Evolutionary conservation across 768 basidiomycete genomes (phyloP).

Genomic region (Sporobolomyces roseus): DNA sequence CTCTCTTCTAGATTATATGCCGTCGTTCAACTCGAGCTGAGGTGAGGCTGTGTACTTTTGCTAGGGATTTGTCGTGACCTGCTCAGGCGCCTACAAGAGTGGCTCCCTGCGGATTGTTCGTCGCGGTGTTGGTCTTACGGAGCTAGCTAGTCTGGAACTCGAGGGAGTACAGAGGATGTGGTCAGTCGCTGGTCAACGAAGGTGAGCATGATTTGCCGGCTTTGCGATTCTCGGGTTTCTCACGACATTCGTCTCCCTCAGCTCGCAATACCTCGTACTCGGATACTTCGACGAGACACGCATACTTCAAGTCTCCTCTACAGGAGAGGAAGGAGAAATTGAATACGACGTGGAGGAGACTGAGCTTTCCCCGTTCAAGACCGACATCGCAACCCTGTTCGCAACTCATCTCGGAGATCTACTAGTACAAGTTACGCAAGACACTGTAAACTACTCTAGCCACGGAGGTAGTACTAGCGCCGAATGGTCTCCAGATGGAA

Average conservation of each 20-base stretch:
- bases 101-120: conserved; percentile 74
- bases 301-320: conserved; percentile 20
- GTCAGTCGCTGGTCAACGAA: conserved; percentile 40
- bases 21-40: not conserved
- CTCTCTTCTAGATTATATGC: conserved; percentile 56
- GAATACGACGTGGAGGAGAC: conserved; percentile 52
- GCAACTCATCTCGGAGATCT: conserved; percentile 61
- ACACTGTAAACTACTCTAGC: conserved; percentile 59
- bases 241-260: not conserved
- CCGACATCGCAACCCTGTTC: conserved; percentile 60
- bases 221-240: too few species aligned
- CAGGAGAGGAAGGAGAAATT: conserved; percentile 10
- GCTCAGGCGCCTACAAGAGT: conserved; percentile 72
- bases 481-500: conserved; percentile 16
- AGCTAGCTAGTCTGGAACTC: conserved; percentile 60
- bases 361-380: conserved; percentile 53
- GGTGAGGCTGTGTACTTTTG: not conserved
- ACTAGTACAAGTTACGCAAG: conserved; percentile 68
- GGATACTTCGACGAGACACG: conserved; percentile 38
- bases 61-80: conserved; percentile 76
- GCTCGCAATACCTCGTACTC: conserved; percentile 29
- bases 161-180: conserved; percentile 61
- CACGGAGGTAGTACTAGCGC: conserved; percentile 47
- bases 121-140: conserved; percentile 72
- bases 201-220: too few species aligned